Base-by-base conservation (phyloP, 441 rosid genomes). In the Adansonia gregorii region DNA sequence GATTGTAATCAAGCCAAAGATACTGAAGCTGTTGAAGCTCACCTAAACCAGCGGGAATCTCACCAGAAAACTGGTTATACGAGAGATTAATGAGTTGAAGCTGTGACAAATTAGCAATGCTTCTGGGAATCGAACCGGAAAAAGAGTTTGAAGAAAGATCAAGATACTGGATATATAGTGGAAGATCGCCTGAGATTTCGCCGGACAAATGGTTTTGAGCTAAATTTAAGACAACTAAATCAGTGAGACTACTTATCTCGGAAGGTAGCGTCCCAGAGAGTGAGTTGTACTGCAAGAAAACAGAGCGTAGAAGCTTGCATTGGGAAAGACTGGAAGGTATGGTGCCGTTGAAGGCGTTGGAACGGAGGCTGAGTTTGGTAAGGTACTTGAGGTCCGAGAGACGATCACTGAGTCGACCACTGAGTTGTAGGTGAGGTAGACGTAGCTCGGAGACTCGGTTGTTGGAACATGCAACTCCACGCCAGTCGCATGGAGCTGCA, bases 401-500 rank as follows among this genome's bases (percentile, higher is more conserved):
- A 15, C 74, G 89, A 59, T 88, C 93, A 64, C 83, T 81, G 85
- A 92, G 88, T 55, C 79, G 81, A 5, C 98, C 98, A 12, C 83
- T 76, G 84, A 96, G 98, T 55, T 89, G 91, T 45, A 96, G 93
- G 35, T 87, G 86, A 68, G 99, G 97, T 14, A 95, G 87, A 27
- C 90, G 92, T 82, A 94, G 81, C 85, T 94, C 94, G 1, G 88
- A 82, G 73, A 95, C 97, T 41, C 90, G 87, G 77, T 72, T 83
- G 69, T 78, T 76, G 14, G 86, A 75, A 74, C 98, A 94, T 54
- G 35, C 52, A 41, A 91, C 86, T 48, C 98, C 98, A 1, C 89
- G 92, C 98, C 98, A 93, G 84, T 93, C 98, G 79, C 99, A 95
- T 6, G 99, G 99, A 24, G 98, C 97, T 0, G 85, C 64, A 0